phyloP scores from a whole-genome alignment of 2,329 filamentous ascomycete species.

The Dactylellina leptospora region DNA sequence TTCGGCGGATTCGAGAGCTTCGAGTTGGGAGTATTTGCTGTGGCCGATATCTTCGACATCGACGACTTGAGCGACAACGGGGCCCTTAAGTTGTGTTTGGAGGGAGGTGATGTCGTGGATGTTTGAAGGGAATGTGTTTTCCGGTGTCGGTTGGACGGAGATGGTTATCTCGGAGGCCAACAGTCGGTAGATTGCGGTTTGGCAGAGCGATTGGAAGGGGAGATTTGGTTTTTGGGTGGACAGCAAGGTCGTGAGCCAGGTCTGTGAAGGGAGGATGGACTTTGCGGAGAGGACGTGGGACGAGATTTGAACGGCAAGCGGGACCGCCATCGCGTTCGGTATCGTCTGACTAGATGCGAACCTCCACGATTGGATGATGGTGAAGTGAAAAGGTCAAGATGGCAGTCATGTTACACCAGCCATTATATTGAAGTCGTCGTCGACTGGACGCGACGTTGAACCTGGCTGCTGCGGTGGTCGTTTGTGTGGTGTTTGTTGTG shows the following conservation, averaged over 20 bases:
- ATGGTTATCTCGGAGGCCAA: constrained; percentile 78
- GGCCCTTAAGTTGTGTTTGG: constrained; percentile 68
- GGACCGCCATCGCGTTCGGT: constrained; percentile 2
- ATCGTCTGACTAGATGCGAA: background rate
- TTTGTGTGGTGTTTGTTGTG: no score
- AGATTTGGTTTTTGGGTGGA: constrained; percentile 46
- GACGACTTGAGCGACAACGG: constrained; percentile 81
- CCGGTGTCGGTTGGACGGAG: constrained; percentile 64
- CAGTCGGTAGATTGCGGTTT: constrained; percentile 69
- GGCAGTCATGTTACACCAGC: no score
- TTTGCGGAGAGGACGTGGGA: constrained; percentile 43
- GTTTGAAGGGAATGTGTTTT: constrained; percentile 68
- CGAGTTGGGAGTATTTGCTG: constrained; percentile 86
- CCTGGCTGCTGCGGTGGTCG: no score
- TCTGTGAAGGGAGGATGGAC: constrained; percentile 43
- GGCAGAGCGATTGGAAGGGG: constrained; percentile 43
- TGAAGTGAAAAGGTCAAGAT: constrained; percentile 2
- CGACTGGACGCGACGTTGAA: background rate
- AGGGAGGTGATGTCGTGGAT: constrained; percentile 66
- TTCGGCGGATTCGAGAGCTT: constrained; percentile 77
- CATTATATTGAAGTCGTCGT: no score
- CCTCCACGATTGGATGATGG: no score
- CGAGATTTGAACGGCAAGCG: constrained; percentile 39
- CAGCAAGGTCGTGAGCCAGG: constrained; percentile 44
- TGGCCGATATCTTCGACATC: constrained; percentile 84